These are phyloP conservation scores for Aspergillus kassunensis DNA, from an alignment of 495 filamentous ascomycete genomes.

Conservation along the genomic window DNA sequence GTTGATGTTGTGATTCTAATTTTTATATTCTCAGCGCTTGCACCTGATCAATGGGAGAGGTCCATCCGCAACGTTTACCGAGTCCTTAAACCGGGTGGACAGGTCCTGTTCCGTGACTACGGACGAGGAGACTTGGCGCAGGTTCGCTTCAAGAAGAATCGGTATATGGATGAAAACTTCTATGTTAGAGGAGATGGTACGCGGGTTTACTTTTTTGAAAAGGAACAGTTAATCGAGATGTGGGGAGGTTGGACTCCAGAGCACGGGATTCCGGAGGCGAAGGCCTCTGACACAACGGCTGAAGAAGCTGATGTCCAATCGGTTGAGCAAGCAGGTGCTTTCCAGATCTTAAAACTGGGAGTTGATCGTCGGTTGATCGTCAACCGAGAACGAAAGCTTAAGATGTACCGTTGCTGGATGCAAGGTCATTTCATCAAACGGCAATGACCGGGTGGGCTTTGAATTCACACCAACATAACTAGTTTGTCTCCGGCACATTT, in stretches of 20 bases:
- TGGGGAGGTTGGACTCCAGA: slow-evolving; percentile 59
- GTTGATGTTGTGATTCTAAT: slow-evolving; percentile 92
- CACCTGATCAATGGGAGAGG: slow-evolving; percentile 75
- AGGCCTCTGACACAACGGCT: slow-evolving; percentile 8
- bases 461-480: too few species aligned
- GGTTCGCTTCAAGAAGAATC: slow-evolving; percentile 90
- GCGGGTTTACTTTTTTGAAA: slow-evolving; percentile 94
- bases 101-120: slow-evolving; percentile 92
- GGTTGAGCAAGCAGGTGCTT: slow-evolving; percentile 31
- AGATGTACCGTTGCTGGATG: slow-evolving; percentile 98
- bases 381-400: slow-evolving; percentile 81
- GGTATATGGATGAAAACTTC: slow-evolving; percentile 93
- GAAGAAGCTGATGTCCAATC: not conserved
- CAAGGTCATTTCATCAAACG: slow-evolving; percentile 85
- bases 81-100: slow-evolving; percentile 81
- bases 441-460: not conserved
- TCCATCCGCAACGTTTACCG: slow-evolving; percentile 78
- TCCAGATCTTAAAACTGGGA: slow-evolving; percentile 72
- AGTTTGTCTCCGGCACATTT: too few species aligned
- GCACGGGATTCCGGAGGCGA: slow-evolving; percentile 26
- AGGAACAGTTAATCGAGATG: slow-evolving; percentile 72
- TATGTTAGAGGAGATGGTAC: slow-evolving; percentile 95
- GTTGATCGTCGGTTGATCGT: slow-evolving; percentile 85
- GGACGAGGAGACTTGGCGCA: slow-evolving; percentile 92
- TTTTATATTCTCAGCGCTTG: slow-evolving; percentile 93